Evolutionary conservation across 2,329 filamentous ascomycete genomes (phyloP), one percentile per base, ranked within the genome.

Genomic region (Metarhizium album): DNA sequence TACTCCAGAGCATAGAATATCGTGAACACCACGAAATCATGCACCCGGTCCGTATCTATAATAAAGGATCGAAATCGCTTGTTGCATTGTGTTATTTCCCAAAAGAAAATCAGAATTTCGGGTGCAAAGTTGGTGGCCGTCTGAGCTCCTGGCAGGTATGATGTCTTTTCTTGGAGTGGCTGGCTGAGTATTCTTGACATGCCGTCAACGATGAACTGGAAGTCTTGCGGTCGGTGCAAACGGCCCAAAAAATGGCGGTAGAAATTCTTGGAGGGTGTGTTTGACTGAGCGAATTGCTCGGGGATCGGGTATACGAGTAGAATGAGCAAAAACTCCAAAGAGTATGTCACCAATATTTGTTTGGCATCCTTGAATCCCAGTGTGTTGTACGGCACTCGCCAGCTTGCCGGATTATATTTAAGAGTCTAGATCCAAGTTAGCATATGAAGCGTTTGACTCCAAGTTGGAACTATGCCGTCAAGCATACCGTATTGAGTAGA

Each of bases 1-100:
- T 93, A 86, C 64, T 95, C 90, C 45, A 95, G 81, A 4, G 90
- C 89, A 64, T 97, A 96, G 69, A 94, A 98, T 3, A 97, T 72
- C 40, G 94, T 83, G 20, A 97, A 74, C 13, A 97, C 81, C 48
- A 96, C 78, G 67, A 97, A 96, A 64, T 98, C 93, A 61, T 96
- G 88, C 0, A 87, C 88, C 49, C 91, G 78, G 62, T 93, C 89
- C 0, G 93, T 97, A 60, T 98, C 93, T 55, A 97, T 91, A 61
- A 98, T 93, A 67, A 96, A 98, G 1, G 90, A 89, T 31, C 93
- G 80, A 70, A 98, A 98, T 53, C 91, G 80, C 70, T 95, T 97
- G 70, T 98, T 98, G 76, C 91, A 96, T 67, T 98, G 93, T 4
- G 93, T 82, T 37, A 89, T 82, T 71, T 98, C 93, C 93, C 93